Evolutionary conservation across 768 basidiomycete species (phyloP).

Genomic region (Mrakia frigida): DNA sequence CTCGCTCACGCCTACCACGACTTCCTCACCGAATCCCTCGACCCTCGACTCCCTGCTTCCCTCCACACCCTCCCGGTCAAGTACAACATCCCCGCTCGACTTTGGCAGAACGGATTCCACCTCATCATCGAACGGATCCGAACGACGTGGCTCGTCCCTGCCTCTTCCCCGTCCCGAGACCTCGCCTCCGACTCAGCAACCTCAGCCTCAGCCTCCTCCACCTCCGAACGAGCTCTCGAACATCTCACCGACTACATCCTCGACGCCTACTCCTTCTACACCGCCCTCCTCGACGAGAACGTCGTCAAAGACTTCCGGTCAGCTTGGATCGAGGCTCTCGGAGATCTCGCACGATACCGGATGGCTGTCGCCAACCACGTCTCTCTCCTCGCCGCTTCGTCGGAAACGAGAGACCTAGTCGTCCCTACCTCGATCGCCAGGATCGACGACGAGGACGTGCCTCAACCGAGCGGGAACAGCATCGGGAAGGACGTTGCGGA

Average conservation of each 20-base stretch:
- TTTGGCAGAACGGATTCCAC: slow-evolving; percentile 90
- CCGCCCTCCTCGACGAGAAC: slow-evolving; percentile 77
- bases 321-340: slow-evolving; percentile 93
- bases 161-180: slow-evolving; percentile 7
- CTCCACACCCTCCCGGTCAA: slow-evolving; percentile 83
- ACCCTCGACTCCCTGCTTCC: slow-evolving; percentile 81
- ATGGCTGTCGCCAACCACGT: slow-evolving; percentile 88
- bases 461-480: slow-evolving; percentile 47
- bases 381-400: slow-evolving; percentile 44
- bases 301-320: slow-evolving; percentile 63
- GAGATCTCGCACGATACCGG: slow-evolving; percentile 88
- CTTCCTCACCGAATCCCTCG: slow-evolving; percentile 74
- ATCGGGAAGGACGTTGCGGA: slow-evolving; percentile 84
- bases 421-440: slow-evolving; percentile 9
- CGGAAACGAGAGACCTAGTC: slow-evolving; percentile 42
- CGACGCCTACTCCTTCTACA: slow-evolving; percentile 91
- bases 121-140: slow-evolving; percentile 85
- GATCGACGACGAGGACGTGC: slow-evolving; percentile 49
- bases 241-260: slow-evolving; percentile 91
- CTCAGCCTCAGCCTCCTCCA: background rate
- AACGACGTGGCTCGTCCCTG: slow-evolving; percentile 65
- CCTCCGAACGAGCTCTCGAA: slow-evolving; percentile 62
- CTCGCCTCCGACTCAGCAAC: slow-evolving; percentile 1
- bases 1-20: slow-evolving; percentile 86
- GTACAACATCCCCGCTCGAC: slow-evolving; percentile 88